Base-by-base conservation (phyloP, 352 stramenopile genomes). In the Pythium phragmitis region DNA sequence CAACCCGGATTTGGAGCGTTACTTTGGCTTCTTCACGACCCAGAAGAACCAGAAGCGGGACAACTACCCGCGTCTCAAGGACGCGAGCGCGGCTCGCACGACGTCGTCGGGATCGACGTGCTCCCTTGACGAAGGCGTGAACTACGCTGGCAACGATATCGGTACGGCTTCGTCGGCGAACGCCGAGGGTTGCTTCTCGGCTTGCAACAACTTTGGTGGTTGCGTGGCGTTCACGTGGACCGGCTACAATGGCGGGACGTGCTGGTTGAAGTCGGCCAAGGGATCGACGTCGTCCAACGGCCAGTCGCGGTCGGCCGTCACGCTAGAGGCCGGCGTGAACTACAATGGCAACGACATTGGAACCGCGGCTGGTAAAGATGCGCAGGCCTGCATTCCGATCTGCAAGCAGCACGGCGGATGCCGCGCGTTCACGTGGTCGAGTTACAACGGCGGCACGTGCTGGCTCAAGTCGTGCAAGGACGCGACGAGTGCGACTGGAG, bases 11-110 rank as follows among this genome's bases (percentile, higher is more conserved):
- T 52, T 59, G 14, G 73, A 81, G 61, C 58, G 33, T 12, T 63
- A 73, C 61, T 77, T 78, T 60, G 71, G 74, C 23, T 77, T 77
- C 42, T 76, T 70, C 42, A 72, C 57, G 28, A 59, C 62, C 34
- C 39, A 63, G n/a, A 67, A 63, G n/a, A 13, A 41, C 7, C n/a
- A 48, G 21, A 76, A 76, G 66, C 57, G 55, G 1, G 50, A 19
- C 26, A 57, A 61, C 28, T 76, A 65, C 54, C 70, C 70, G 9
- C 67, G 42, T 21, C 4, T n/a, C 2, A 52, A 37, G 13, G 26
- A 17, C 42, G 47, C 47, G 11, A n/a, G 3, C 7, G 14, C 34
- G 12, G 5, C 23, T 7, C 28, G 28, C n/a, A 76, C 64, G 19
- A 43, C 7, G 34, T 39, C 34, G 7, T 39, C 34, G 34, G 34